Percentiles rank a stretch among this genome's conserved stretches.
These are phyloP conservation scores for Avena insularis DNA, from an alignment of 176 grass and related monocot species.

Conservation along the genomic window DNA sequence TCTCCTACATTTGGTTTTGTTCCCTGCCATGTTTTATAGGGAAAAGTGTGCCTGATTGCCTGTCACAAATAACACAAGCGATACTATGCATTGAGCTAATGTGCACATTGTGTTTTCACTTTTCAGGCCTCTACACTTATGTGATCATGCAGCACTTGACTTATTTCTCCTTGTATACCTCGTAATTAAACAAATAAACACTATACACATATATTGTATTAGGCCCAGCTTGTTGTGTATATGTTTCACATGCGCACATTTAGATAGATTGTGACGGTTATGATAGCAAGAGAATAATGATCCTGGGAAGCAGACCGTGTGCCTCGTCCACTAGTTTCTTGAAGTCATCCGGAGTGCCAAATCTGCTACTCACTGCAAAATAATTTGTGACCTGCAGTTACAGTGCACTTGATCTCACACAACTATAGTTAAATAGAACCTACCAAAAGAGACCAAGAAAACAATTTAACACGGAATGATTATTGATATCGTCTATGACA, in stretches of 20 bases:
- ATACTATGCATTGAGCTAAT: neutral
- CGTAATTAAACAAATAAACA: conserved; percentile 1
- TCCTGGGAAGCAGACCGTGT: conserved; percentile 62
- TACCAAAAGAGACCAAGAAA: conserved; percentile 14
- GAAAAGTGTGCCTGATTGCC: conserved; percentile 2
- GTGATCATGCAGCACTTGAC: neutral
- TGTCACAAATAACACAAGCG: conserved; percentile 1
- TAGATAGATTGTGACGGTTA: conserved; percentile 8
- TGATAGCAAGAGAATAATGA: conserved; percentile 31
- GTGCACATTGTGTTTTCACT: neutral
- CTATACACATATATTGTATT: neutral
- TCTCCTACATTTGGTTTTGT: conserved; percentile 1
- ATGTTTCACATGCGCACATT: neutral
- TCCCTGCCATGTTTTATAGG: neutral
- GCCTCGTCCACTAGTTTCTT: conserved; percentile 95
- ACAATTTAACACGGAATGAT: neutral
- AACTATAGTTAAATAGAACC: conserved; percentile 5
- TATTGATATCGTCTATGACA: neutral
- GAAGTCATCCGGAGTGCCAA: conserved; percentile 95
- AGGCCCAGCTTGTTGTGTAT: neutral
- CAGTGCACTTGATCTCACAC: conserved; percentile 32
- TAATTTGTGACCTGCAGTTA: conserved; percentile 87
- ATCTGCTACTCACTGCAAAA: conserved; percentile 97
- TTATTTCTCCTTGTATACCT: conserved; percentile 14
- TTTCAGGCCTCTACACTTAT: conserved; percentile 4